Percentiles rank a stretch among this genome's conserved stretches.
These are phyloP conservation scores for Arabidopsis suecica DNA, from an alignment of 345 rosid species.

Conservation along the genomic window DNA sequence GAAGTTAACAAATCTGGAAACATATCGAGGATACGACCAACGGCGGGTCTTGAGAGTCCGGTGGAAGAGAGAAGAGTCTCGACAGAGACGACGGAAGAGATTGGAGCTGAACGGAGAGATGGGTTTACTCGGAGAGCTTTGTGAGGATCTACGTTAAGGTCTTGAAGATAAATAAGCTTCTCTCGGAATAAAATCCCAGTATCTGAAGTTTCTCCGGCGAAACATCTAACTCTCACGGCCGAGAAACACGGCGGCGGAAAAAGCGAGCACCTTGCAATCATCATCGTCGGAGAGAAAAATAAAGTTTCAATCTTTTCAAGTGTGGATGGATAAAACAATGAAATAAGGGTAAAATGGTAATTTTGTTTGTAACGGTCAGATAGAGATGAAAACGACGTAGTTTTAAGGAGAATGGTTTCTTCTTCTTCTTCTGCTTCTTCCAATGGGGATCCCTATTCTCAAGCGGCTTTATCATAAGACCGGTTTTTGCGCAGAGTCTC, in stretches of 20 bases:
- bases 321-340: slow-evolving; percentile 25
- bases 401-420: background rate
- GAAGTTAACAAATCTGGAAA: slow-evolving; percentile 71
- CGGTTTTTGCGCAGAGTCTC: slow-evolving; percentile 42
- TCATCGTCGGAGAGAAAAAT: slow-evolving; percentile 4
- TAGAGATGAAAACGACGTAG: background rate
- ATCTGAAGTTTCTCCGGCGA: slow-evolving; percentile 48
- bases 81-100: slow-evolving; percentile 70
- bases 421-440: background rate
- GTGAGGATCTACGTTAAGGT: slow-evolving; percentile 66
- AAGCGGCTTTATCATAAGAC: slow-evolving; percentile 44
- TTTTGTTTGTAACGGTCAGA: background rate
- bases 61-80: slow-evolving; percentile 62
- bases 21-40: slow-evolving; percentile 86
- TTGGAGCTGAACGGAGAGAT: slow-evolving; percentile 70
- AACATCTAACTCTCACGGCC: slow-evolving; percentile 28
- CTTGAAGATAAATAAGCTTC: slow-evolving; percentile 68
- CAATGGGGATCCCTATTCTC: slow-evolving; percentile 48
- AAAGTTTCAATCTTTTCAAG: background rate
- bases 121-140: slow-evolving; percentile 79
- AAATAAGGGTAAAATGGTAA: slow-evolving; percentile 14
- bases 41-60: slow-evolving; percentile 65
- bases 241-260: slow-evolving; percentile 40
- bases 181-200: slow-evolving; percentile 73
- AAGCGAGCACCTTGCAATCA: slow-evolving; percentile 25